Conservation (phyloP, 306 rosid species). For the Luffa aegyptiaca region DNA sequence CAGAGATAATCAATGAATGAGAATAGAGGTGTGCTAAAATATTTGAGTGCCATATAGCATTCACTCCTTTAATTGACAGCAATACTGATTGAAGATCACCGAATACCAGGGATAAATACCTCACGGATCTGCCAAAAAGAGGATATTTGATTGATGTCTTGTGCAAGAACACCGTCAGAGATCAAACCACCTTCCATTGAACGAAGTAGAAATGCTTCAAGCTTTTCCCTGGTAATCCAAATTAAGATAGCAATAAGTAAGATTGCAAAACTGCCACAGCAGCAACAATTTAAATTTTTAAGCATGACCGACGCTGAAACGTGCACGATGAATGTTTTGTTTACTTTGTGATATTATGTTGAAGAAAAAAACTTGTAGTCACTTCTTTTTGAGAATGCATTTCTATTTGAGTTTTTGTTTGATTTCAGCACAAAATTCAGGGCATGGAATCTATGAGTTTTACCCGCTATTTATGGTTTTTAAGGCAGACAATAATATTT, state of each 20-base stretch:
- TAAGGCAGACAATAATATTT: not conserved
- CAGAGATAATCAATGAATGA: not conserved
- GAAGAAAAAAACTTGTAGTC: not conserved
- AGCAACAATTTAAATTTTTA: not conserved
- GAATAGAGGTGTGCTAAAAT: not conserved
- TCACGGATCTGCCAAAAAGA: conserved; percentile 89
- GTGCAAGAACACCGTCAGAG: conserved; percentile 85
- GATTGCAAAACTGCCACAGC: not conserved
- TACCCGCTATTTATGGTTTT: not conserved
- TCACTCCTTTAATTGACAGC: conserved; percentile 13
- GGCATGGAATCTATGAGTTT: not conserved
- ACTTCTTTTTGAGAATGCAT: not conserved
- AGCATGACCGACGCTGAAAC: not conserved
- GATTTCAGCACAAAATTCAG: not conserved
- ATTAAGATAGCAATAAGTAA: not conserved
- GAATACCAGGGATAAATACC: conserved; percentile 33
- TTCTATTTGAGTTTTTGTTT: not conserved
- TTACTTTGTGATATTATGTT: not conserved
- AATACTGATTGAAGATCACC: conserved; percentile 5
- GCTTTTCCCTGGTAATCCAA: conserved; percentile 66
- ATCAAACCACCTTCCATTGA: conserved; percentile 79
- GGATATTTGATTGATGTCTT: conserved; percentile 90
- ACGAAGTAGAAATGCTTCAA: conserved; percentile 81
- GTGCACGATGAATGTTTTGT: not conserved
- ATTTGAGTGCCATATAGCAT: not conserved